phyloP scores from a whole-genome alignment of 768 basidiomycete species.

The Cystobasidium onofrii region DNA sequence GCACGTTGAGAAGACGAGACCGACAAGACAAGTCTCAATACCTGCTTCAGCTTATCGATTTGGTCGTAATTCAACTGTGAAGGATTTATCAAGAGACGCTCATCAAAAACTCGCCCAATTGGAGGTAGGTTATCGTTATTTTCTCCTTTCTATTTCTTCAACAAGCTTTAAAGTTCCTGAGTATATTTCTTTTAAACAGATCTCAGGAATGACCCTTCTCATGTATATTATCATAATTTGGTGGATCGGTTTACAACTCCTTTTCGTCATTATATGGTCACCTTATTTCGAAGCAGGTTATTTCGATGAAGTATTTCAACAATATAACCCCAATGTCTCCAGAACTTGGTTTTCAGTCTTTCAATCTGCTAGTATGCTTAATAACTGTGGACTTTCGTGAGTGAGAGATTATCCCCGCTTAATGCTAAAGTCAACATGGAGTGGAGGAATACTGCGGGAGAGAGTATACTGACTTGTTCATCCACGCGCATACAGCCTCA shows the following conservation, averaged over 20 bases:
- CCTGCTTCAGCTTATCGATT: not conserved
- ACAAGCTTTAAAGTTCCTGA: not conserved
- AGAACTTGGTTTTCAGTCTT: constrained; percentile 66
- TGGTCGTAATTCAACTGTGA: not conserved
- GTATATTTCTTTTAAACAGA: not conserved
- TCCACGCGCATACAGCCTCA: constrained; percentile 24
- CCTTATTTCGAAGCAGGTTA: constrained; percentile 58
- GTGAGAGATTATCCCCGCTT: too few relatives aligned
- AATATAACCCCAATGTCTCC: constrained; percentile 54
- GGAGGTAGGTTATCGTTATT: not conserved
- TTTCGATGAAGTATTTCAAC: constrained; percentile 44
- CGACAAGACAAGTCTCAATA: not conserved
- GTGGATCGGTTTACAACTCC: constrained; percentile 61
- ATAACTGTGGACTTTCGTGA: constrained; percentile 53
- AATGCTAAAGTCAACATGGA: too few relatives aligned
- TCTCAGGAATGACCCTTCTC: constrained; percentile 36
- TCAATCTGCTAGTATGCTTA: constrained; percentile 74
- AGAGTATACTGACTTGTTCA: too few relatives aligned
- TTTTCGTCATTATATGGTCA: constrained; percentile 64
- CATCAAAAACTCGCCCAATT: not conserved
- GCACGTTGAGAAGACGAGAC: too few relatives aligned
- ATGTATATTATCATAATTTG: constrained; percentile 49
- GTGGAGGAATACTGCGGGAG: too few relatives aligned
- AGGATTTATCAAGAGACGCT: not conserved
- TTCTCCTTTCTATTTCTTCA: not conserved